Conservation (phyloP, 2,329 filamentous ascomycete species). For the Fusarium protoensiforme region DNA sequence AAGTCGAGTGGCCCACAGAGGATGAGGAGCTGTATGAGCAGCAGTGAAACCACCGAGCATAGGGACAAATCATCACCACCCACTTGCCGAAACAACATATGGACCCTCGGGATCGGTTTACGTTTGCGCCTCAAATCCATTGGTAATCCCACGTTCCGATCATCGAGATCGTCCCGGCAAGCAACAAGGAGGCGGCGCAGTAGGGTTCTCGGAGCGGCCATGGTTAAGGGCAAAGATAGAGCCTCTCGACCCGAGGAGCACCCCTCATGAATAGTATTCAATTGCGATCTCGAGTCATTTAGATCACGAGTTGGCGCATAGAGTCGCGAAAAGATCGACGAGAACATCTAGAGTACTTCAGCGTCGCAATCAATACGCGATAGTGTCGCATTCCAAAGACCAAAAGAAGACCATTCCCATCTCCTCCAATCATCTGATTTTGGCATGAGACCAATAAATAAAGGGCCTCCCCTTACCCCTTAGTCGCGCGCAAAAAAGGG, state of each 20-base stretch:
- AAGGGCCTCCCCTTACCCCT: not conserved
- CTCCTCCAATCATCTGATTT: slow-evolving; percentile 1
- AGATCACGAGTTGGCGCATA: not conserved
- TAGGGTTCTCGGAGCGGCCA: not conserved
- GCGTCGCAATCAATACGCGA: not conserved
- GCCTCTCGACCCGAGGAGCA: too few relatives aligned
- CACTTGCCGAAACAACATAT: not conserved
- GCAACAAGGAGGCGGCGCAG: not conserved
- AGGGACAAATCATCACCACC: not conserved
- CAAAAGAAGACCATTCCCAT: not conserved
- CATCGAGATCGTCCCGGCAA: not conserved
- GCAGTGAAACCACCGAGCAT: not conserved
- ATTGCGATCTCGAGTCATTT: not conserved
- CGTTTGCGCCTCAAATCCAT: not conserved
- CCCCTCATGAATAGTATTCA: not conserved
- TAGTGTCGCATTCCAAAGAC: not conserved
- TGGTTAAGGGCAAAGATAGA: not conserved
- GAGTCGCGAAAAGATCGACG: not conserved
- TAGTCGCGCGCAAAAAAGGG: slow-evolving; percentile 19
- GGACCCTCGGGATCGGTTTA: not conserved
- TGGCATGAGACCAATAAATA: not conserved
- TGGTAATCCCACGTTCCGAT: not conserved
- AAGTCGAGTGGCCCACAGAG: slow-evolving; percentile 59
- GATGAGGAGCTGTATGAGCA: slow-evolving; percentile 51
- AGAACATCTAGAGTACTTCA: not conserved